Evolutionary conservation across 768 basidiomycete species (phyloP), one percentile per base, ranked within the genome.

Genomic region (button mushroom (Agaricus bisporus)): DNA sequence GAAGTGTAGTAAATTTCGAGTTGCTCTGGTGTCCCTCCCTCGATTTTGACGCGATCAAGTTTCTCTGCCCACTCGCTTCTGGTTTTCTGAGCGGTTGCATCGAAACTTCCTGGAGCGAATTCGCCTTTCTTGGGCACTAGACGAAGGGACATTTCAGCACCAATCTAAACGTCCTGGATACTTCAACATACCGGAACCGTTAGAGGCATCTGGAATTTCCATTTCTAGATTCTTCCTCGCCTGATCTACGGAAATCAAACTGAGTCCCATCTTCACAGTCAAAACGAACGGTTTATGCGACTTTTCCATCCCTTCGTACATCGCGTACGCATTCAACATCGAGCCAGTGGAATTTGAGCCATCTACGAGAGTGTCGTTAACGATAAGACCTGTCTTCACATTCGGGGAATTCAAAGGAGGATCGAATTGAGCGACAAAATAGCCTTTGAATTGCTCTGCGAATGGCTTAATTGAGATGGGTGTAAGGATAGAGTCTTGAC

Each of bases 191-290:
- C 52, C 38, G 17, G 18, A 6, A 26, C 29, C 47, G 37, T 41
- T 38, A 8, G 44, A 22, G 22, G 17, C 20, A 47, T 66, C 59
- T 0, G 68, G 69, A 28, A 68, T 63, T 48, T 70, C 69, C 0
- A 48, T 66, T 29, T 78, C 75, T 49, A 82, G 58, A 58, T 81
- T 81, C 48, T 63, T 58, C 37, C 77, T 66, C 2, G 85, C 85
- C 54, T 88, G 86, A 2, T 83, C 80, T 4, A 80, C 68, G 2
- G 83, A 86, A 54, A 91, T 86, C 63, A 88, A 87, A 5, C 85
- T 87, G 2, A 85, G 82, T 3, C 84, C 85, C 3, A 90, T 70
- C n/a, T 81, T 72, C 9, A 86, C 78, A 9, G 79, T 74, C 36
- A 86, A 70, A 5, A 66, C 64, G 22, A 55, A 28, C 2, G 32